Conservation (phyloP, 345 rosid genomes). For the Heritiera littoralis region DNA sequence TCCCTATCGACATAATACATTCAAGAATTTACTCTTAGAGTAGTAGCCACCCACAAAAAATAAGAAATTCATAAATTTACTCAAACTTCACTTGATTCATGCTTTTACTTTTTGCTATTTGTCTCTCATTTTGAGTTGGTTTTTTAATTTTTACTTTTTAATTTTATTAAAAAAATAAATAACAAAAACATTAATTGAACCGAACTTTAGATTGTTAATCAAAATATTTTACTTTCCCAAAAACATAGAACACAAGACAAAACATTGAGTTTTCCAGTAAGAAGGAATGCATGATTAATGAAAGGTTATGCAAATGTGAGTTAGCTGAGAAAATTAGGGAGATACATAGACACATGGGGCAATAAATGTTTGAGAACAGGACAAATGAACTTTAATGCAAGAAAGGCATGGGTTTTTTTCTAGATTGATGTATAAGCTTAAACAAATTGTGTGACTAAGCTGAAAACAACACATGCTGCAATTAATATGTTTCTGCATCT, state of each 20-base stretch:
- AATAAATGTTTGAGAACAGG: slow-evolving; percentile 8
- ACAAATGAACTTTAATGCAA: slow-evolving; percentile 6
- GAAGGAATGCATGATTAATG: not conserved
- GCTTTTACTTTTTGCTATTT: too few species aligned
- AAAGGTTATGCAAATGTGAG: not conserved
- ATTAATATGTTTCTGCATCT: not conserved
- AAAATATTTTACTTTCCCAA: not conserved
- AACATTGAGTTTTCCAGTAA: not conserved
- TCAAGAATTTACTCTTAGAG: too few species aligned
- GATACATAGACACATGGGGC: not conserved
- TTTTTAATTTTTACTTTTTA: too few species aligned
- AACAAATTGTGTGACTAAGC: not conserved
- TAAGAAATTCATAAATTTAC: too few species aligned
- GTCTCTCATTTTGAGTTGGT: too few species aligned
- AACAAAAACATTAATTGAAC: too few species aligned
- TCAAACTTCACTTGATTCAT: too few species aligned
- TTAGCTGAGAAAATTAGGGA: not conserved
- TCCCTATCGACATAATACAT: too few species aligned
- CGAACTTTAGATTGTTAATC: too few species aligned
- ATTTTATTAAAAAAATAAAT: too few species aligned
- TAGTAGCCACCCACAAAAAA: too few species aligned
- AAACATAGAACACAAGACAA: not conserved
- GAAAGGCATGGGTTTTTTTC: not conserved
- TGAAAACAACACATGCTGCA: slow-evolving; percentile 16
- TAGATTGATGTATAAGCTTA: not conserved